A percentile compares a stretch with the other conserved stretches of the same genome.
Evolutionary conservation across 73 alveolate species (phyloP).

Genomic region (Paramecium biaurelia): DNA sequence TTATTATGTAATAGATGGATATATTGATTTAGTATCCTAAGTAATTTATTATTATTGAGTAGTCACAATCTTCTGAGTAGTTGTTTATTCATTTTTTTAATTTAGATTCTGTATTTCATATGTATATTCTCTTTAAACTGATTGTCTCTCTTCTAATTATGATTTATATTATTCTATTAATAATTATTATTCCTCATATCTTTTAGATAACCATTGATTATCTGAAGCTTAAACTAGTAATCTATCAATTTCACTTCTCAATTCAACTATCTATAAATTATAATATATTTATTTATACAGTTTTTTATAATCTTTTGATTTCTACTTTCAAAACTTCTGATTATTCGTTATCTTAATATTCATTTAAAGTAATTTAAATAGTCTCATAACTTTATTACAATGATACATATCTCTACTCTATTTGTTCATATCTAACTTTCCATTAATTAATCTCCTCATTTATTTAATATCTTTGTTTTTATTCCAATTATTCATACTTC

Average conservation of each 20-base stretch:
- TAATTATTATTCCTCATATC: constrained; percentile 22
- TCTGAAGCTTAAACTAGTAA: not conserved
- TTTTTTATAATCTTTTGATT: constrained; percentile 33
- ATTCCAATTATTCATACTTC: constrained; percentile 4
- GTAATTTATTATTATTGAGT: not conserved
- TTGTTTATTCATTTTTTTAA: not conserved
- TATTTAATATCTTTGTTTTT: not conserved
- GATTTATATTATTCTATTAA: not conserved
- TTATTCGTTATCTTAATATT: not conserved
- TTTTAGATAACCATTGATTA: not conserved
- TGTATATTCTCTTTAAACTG: not conserved
- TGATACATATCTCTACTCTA: not conserved
- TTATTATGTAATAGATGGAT: not conserved
- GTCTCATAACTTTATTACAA: constrained; percentile 39
- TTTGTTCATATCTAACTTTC: not conserved
- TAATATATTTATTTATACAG: not conserved
- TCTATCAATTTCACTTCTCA: constrained; percentile 44
- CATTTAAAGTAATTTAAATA: not conserved
- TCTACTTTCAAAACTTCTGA: constrained; percentile 7
- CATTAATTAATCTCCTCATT: not conserved
- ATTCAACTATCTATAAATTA: not conserved
- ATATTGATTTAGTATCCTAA: not conserved
- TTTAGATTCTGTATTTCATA: not conserved
- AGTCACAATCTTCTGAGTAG: not conserved
- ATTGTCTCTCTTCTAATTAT: not conserved